These are phyloP conservation scores for Quercus phellos DNA, from an alignment of 331 rosid genomes.

Conservation along the genomic window DNA sequence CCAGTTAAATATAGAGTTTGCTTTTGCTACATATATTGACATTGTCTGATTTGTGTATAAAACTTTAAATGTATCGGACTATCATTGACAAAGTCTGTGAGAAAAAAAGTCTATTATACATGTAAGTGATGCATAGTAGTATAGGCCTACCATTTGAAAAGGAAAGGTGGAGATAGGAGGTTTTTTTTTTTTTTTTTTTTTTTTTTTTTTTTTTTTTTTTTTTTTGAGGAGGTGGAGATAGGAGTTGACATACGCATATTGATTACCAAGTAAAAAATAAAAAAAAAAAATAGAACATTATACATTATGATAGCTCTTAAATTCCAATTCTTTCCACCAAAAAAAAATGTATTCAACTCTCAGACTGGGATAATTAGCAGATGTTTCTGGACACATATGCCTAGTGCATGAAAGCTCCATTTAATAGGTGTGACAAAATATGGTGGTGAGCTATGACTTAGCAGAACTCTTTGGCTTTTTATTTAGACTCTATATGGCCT, in stretches of 20 bases:
- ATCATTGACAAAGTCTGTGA: neutral
- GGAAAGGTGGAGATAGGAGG: neutral
- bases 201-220: neutral
- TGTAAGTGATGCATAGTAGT: neutral
- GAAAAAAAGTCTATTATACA: neutral
- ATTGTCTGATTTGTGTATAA: slow-evolving; percentile 17
- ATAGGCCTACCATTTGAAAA: too few species aligned
- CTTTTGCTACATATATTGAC: slow-evolving; percentile 16
- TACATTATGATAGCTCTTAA: too few species aligned
- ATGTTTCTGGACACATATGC: neutral
- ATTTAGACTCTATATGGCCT: slow-evolving; percentile 18
- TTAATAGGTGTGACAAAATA: slow-evolving; percentile 40
- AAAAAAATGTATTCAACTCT: neutral
- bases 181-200: neutral
- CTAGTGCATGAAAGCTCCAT: slow-evolving; percentile 43
- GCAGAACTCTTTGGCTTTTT: slow-evolving; percentile 44
- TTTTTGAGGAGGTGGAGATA: neutral
- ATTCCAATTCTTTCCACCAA: too few species aligned
- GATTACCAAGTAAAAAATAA: neutral
- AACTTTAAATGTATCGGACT: slow-evolving; percentile 6
- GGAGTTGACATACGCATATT: neutral
- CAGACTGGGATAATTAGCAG: neutral
- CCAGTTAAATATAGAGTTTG: slow-evolving; percentile 36
- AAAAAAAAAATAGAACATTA: neutral
- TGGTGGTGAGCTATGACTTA: slow-evolving; percentile 51